Evolutionary conservation across 805 yeast genomes (phyloP).

Genomic region (Metschnikowia kunwiensis): DNA sequence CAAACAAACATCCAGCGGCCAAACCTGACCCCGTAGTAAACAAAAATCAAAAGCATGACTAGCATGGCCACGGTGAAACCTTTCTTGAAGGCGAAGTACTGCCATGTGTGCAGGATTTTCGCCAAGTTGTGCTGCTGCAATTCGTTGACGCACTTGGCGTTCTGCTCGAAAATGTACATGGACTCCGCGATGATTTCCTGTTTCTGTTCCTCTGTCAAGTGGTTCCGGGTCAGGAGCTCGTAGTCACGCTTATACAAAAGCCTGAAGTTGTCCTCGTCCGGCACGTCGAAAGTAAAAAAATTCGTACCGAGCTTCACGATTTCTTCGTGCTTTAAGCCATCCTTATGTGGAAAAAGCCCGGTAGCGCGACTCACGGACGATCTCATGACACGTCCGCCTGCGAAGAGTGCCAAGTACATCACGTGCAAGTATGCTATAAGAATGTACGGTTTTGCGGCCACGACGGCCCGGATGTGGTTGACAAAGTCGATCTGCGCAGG

Average conservation of each 20-base stretch:
- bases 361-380: constrained; percentile 63
- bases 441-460: constrained; percentile 63
- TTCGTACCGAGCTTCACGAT: constrained; percentile 56
- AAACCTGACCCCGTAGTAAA: constrained; percentile 15
- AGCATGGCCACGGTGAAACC: constrained; percentile 47
- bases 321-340: constrained; percentile 63
- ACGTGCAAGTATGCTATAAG: constrained; percentile 81
- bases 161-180: constrained; percentile 60
- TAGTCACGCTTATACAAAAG: constrained; percentile 68
- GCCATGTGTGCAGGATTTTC: constrained; percentile 52
- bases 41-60: constrained; percentile 27
- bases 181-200: constrained; percentile 66
- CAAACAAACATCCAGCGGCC: constrained; percentile 4
- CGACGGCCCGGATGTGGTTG: constrained; percentile 53
- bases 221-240: constrained; percentile 71
- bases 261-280: constrained; percentile 64
- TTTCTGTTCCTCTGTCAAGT: constrained; percentile 69
- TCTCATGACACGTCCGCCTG: constrained; percentile 76
- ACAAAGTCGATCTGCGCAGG: constrained; percentile 60
- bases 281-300: constrained; percentile 66
- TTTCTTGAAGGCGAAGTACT: constrained; percentile 45
- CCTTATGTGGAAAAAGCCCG: constrained; percentile 72
- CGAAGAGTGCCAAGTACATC: constrained; percentile 79
- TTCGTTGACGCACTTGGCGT: constrained; percentile 58
- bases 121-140: constrained; percentile 63